Evolutionary conservation across 768 basidiomycete species (phyloP).

Genomic region (Collybia mongolica): DNA sequence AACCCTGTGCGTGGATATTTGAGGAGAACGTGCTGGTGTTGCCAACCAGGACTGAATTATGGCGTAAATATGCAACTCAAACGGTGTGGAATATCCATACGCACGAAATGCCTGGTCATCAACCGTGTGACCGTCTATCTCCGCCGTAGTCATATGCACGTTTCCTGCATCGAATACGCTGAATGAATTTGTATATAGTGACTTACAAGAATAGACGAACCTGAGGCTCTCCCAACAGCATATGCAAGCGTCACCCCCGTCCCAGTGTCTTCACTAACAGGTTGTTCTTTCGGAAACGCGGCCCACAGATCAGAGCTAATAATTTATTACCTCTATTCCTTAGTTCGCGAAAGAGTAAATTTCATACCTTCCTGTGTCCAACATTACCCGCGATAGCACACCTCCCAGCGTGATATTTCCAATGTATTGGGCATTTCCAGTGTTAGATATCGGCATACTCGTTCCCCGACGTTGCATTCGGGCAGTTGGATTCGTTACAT

Average conservation of each 20-base stretch:
- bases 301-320: slow-evolving; percentile 79
- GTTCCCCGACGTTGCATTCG: slow-evolving; percentile 28
- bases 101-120: slow-evolving; percentile 66
- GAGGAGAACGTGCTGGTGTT: slow-evolving; percentile 64
- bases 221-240: slow-evolving; percentile 65
- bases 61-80: neutral
- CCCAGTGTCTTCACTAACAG: slow-evolving; percentile 55
- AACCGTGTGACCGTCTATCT: slow-evolving; percentile 58
- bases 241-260: slow-evolving; percentile 57
- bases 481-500: slow-evolving; percentile 19
- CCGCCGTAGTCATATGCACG: slow-evolving; percentile 49
- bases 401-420: slow-evolving; percentile 71
- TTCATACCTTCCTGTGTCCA: slow-evolving; percentile 75
- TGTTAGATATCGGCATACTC: slow-evolving; percentile 54
- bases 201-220: slow-evolving; percentile 27
- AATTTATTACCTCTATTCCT: slow-evolving; percentile 1
- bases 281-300: slow-evolving; percentile 41
- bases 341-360: neutral
- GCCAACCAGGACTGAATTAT: slow-evolving; percentile 53
- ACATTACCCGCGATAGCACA: slow-evolving; percentile 51
- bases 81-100: slow-evolving; percentile 20
- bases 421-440: slow-evolving; percentile 72
- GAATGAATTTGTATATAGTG: too few species aligned
- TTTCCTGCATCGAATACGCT: slow-evolving; percentile 38
- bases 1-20: slow-evolving; percentile 59